Conservation (phyloP, 129 eudicot genomes). For the Deinandra increscens region DNA sequence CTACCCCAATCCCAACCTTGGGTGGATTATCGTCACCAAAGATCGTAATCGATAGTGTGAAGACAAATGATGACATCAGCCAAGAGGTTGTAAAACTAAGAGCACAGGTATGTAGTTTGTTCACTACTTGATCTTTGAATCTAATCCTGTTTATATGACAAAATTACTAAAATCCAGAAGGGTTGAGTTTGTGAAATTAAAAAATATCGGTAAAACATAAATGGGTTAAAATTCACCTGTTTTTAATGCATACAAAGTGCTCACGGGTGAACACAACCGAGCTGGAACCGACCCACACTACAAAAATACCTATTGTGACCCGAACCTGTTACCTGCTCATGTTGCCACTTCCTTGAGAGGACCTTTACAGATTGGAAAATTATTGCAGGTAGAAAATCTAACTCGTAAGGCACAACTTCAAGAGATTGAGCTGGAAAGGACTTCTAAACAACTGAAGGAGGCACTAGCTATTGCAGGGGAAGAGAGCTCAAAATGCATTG, state of each 20-base stretch:
- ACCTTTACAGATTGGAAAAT: constrained; percentile 5
- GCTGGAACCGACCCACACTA: not conserved
- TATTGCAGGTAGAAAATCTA: constrained; percentile 72
- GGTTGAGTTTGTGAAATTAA: not conserved
- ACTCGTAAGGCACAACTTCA: constrained; percentile 79
- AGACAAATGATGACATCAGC: constrained; percentile 56
- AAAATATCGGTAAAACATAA: not conserved
- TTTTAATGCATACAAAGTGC: not conserved
- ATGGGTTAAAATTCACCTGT: not conserved
- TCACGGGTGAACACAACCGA: not conserved
- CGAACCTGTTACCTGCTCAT: not conserved
- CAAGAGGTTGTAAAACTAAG: constrained; percentile 73
- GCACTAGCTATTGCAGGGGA: constrained; percentile 86
- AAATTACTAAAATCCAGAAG: constrained; percentile 1
- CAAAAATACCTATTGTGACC: not conserved
- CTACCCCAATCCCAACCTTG: constrained; percentile 94
- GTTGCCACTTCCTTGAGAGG: constrained; percentile 15
- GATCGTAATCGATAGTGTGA: constrained; percentile 56
- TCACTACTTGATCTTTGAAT: constrained; percentile 19
- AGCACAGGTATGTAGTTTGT: constrained; percentile 63
- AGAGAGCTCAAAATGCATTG: constrained; percentile 96
- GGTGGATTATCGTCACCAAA: constrained; percentile 86
- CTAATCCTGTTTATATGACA: not conserved
- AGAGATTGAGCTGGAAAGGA: constrained; percentile 83
- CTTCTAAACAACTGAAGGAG: constrained; percentile 75